Evolutionary conservation across 805 yeast species (phyloP), one percentile per base, ranked within the genome.

Genomic region (Wickerhamomyces bovis): DNA sequence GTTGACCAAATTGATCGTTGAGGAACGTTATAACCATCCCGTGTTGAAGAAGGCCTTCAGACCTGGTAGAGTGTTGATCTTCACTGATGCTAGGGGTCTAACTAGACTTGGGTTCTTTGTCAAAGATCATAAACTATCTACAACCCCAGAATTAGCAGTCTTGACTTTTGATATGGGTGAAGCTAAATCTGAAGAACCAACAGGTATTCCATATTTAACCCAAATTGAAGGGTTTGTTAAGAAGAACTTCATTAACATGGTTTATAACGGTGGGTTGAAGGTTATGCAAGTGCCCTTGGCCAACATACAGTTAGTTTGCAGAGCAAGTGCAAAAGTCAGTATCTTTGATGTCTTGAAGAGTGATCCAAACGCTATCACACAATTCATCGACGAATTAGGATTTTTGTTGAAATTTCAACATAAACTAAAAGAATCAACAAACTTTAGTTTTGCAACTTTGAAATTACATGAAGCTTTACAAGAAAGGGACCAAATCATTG

Each of bases 51-150:
- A 71, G 30, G 64, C 72, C 18, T 63, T 85, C 44, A 70, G 65
- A 45, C 58, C 65, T 2, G 92, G 90, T 3, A 70, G 84, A 49
- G 58, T 85, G 42, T 56, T 86, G 44, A 71, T 82, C 6, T 88
- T 69, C 61, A 72, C 78, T 49, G 83, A 81, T 57, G 61, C 62
- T 6, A 59, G 68, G 7, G 72, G 65, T 4, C 19, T 44, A 1
- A 53, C 73, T 1, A 62, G 68, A 42, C 64, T 77, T 12, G 95
- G 89, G 6, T 73, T 83, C 46, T 65, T 83, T 22, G 68, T 77
- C 35, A 78, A 71, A 58, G 64, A 16, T 57, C 62, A 45, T 52
- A 64, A 30, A 51, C 10, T 44, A 1, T 31, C 39, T 6, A 54
- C 45, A 13, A 35, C 16, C 0, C 44, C 44, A 12, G 22, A 38